These are phyloP conservation scores for Globisporangium abappressorium DNA, from an alignment of 352 stramenopile genomes.

Conservation along the genomic window DNA sequence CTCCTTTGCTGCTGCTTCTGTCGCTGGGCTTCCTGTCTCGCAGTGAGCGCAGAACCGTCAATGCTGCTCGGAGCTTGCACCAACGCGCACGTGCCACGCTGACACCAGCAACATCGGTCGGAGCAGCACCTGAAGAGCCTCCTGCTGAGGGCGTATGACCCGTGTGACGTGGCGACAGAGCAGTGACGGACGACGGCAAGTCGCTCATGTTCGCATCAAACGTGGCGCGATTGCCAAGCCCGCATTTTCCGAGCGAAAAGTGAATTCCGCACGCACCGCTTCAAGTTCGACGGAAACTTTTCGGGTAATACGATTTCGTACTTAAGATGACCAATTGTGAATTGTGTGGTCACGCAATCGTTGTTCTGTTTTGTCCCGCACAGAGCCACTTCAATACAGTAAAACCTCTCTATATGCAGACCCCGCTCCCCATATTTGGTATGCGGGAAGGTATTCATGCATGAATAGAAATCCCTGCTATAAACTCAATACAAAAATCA, in stretches of 20 bases:
- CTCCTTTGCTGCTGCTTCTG: not conserved
- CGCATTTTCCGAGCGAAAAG: not conserved
- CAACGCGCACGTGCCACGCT: not conserved
- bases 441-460: too few species aligned
- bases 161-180: not conserved
- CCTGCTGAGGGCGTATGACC: not conserved
- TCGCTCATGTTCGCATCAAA: not conserved
- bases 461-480: too few species aligned
- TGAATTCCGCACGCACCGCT: not conserved
- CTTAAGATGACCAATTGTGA: not conserved
- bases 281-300: not conserved
- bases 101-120: not conserved
- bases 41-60: constrained; percentile 3
- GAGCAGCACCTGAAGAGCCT: not conserved
- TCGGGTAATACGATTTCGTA: not conserved
- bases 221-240: not conserved
- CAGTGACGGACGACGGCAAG: not conserved
- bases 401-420: too few species aligned
- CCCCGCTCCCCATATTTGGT: too few species aligned
- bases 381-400: constrained; percentile 4
- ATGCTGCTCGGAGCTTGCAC: constrained; percentile 6
- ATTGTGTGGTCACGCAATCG: not conserved
- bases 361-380: not conserved
- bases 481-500: too few species aligned
- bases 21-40: not conserved